Percentiles rank a stretch among this genome's conserved stretches.
phyloP scores from a whole-genome alignment of 2,329 filamentous ascomycete genomes.

The Coniochaeta pulveracea region DNA sequence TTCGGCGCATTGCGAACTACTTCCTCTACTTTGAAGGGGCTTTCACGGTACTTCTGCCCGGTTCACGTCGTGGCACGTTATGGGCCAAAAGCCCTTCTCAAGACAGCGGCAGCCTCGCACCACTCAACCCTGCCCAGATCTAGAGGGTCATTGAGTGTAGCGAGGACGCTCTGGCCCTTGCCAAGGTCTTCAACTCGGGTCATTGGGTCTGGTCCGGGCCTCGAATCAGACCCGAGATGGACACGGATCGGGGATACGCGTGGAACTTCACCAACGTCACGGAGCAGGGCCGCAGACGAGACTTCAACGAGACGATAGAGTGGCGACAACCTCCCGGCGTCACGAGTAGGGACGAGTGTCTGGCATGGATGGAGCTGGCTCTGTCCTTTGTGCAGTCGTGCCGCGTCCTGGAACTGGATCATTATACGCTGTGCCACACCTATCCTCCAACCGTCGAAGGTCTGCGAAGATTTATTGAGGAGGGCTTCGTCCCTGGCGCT shows the following conservation, averaged over 20 bases:
- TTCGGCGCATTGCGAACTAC: neutral
- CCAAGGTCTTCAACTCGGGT: neutral
- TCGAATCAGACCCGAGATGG: neutral
- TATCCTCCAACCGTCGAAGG: neutral
- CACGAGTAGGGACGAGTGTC: neutral
- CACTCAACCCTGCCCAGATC: too few species aligned
- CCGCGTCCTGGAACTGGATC: too few species aligned
- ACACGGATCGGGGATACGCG: neutral
- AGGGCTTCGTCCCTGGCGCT: too few species aligned
- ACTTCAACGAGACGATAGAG: neutral
- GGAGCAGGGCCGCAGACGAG: neutral
- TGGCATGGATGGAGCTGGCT: neutral
- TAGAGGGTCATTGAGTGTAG: neutral
- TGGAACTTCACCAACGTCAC: neutral
- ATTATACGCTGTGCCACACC: neutral
- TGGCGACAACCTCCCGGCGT: slow-evolving; percentile 1
- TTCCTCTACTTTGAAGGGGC: neutral
- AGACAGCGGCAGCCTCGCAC: neutral
- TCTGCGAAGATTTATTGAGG: too few species aligned
- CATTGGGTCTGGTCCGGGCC: neutral
- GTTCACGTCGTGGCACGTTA: neutral
- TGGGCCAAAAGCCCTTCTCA: neutral
- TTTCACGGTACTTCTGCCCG: neutral
- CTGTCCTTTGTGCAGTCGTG: neutral
- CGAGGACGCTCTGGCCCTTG: neutral